Evolutionary conservation across 2,329 filamentous ascomycete genomes (phyloP), one percentile per base, ranked within the genome.

Genomic region (Phyllachora maydis): DNA sequence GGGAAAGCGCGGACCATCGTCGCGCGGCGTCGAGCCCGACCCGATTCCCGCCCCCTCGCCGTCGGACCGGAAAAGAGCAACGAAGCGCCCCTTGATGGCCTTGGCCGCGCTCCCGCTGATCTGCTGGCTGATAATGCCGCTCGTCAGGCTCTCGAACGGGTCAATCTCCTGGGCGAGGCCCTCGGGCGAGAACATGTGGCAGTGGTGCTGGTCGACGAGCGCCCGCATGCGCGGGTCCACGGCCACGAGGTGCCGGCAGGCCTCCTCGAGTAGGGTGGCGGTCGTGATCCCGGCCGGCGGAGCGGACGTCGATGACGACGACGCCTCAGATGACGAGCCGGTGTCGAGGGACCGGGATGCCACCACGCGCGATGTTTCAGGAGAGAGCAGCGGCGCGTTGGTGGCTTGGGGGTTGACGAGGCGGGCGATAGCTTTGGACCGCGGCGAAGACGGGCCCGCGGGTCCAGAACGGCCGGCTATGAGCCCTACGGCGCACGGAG

Each of bases 101-200:
- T 67, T 74, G 8, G 88, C 88, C 1, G 88, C 88, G 5, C 82
- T 81, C 11, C 85, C 82, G 1, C 82, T 92, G 11, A 98, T 85
- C 52, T 98, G 88, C 49, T 95, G 88, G 25, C 79, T 82, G 37
- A 95, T 91, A 41, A 98, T 93, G 24, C 82, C 76, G 45, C 74
- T 83, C 18, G 67, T 63, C 16, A 98, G 59, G 27, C 67, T 71
- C 35, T 75, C 72, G 40, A 93, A 98, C 0, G 88, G 88, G 46
- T 95, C 81, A 29, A 93, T 66, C 32, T 67, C 59, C 46, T 93
- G 81, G 14, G 72, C 66, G n/a, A 95, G 52, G 0, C 82, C 81
- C 31, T 75, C 71, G 0, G 79, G 64, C 2, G 71, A 76, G 49
- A 95, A 95, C 10, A 88, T 50, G 26, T 58, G 60, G 46, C 85